Percentiles rank a stretch among this genome's conserved stretches.
Evolutionary conservation across 148 eudicot species (phyloP).

Genomic region (Amaranthus cruentus): DNA sequence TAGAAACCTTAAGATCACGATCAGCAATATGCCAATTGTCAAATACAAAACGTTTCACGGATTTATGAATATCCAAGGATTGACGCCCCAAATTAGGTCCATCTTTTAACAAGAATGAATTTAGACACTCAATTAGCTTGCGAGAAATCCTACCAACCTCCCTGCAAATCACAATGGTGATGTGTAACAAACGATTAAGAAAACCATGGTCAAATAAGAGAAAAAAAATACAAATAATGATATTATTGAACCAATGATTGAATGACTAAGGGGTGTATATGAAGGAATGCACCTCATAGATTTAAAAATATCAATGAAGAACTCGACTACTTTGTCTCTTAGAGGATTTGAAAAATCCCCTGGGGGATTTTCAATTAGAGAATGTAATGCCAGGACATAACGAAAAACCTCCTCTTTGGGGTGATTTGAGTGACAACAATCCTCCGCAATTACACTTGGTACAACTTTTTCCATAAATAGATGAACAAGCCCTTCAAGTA

Average conservation of each 20-base stretch:
- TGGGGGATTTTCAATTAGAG: slow-evolving; percentile 90
- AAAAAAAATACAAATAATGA: neutral
- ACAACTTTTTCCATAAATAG: slow-evolving; percentile 69
- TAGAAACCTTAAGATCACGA: slow-evolving; percentile 60
- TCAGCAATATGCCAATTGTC: slow-evolving; percentile 71
- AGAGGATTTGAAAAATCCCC: slow-evolving; percentile 80
- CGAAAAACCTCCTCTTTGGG: slow-evolving; percentile 74
- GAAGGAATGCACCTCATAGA: slow-evolving; percentile 44
- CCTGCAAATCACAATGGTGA: slow-evolving; percentile 34
- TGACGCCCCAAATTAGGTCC: slow-evolving; percentile 83
- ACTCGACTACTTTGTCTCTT: slow-evolving; percentile 57
- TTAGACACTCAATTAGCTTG: slow-evolving; percentile 77
- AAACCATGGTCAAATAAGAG: slow-evolving; percentile 5
- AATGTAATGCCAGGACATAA: slow-evolving; percentile 61
- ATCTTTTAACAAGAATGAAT: slow-evolving; percentile 68
- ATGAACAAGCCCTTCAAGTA: slow-evolving; percentile 55
- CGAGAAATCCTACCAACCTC: slow-evolving; percentile 79
- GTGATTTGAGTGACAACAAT: slow-evolving; percentile 33
- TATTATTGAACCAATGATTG: neutral
- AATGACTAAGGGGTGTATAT: slow-evolving; percentile 16
- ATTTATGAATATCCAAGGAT: slow-evolving; percentile 73
- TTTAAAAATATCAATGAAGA: slow-evolving; percentile 58
- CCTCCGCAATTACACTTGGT: slow-evolving; percentile 47
- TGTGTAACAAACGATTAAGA: neutral
- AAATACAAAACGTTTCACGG: slow-evolving; percentile 64